A percentile compares a stretch with the other conserved stretches of the same genome.
phyloP scores from a whole-genome alignment of 2,329 filamentous ascomycete species.

The Phialophora verrucosa region DNA sequence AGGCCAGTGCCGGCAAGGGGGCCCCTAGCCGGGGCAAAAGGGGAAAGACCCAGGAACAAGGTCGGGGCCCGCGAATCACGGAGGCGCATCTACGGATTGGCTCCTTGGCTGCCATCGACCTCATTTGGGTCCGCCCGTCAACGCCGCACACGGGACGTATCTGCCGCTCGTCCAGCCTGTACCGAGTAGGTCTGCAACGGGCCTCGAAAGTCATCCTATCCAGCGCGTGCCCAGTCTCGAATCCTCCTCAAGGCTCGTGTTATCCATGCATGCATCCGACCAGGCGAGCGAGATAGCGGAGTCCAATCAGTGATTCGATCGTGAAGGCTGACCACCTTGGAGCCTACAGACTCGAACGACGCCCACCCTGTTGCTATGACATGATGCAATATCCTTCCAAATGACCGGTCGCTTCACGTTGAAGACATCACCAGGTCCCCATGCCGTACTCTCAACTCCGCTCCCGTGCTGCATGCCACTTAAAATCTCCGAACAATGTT shows the following conservation, averaged over 20 bases:
- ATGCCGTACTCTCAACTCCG: constrained; percentile 7
- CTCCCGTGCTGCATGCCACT: constrained; percentile 10
- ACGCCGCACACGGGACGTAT: not conserved
- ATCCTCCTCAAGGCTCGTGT: not conserved
- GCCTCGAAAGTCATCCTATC: not conserved
- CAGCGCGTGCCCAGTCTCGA: not conserved
- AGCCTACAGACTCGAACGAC: not conserved
- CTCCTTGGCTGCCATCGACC: not conserved
- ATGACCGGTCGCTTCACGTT: constrained; percentile 1
- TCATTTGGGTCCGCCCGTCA: not conserved
- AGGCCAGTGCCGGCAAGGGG: constrained; percentile 1
- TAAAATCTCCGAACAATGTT: constrained; percentile 19
- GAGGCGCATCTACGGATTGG: not conserved
- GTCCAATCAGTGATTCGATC: not conserved
- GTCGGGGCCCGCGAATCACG: not conserved
- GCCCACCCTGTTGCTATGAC: not conserved
- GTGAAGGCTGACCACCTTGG: not conserved
- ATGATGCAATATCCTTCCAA: constrained; percentile 10
- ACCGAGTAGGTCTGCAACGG: not conserved
- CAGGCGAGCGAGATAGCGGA: not conserved
- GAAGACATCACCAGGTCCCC: constrained; percentile 14
- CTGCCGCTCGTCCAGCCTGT: not conserved
- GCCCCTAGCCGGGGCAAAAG: constrained; percentile 2
- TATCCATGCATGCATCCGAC: not conserved
- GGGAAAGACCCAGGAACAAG: constrained; percentile 4